Evolutionary conservation across 1,284 basidiomycete genomes (phyloP), one percentile per base, ranked within the genome.

Genomic region (Trichosporon coremiiforme): DNA sequence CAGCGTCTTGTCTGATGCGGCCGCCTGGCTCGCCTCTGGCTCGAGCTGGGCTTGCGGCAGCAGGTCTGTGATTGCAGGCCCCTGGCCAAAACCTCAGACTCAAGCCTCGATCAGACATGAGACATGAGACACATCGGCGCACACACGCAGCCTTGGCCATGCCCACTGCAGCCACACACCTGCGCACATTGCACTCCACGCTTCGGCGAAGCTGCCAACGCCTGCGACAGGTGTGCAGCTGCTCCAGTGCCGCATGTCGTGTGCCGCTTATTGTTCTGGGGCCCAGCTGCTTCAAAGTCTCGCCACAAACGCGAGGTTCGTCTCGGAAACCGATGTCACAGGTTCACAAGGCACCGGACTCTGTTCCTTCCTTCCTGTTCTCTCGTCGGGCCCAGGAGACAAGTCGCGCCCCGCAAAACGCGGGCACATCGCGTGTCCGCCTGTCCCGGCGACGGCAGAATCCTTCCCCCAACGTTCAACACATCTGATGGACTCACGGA

Each of bases 401-500:
- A 47, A 7, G 45, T 13, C 6, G 20, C 50, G 20, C 6, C 50
- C 20, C 17, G 17, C 29, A 17, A 9, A 57, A 57, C 20, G 53
- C 64, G 64, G n/a, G 50, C 50, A 10, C 50, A 53, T 65, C 45
- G 29, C 41, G 41, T 33, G 64, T 33, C 29, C n/a, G 13, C 64
- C 25, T 36, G 45, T 31, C 45, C 50, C 9, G 22, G 33, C 10
- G 31, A 62, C 31, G 66, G 50, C 35, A 33, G 29, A 29, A 60
- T 4, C 17, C 17, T 10, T n/a, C n/a, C 38, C 55, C 36, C n/a
- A 38, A 50, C 25, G 36, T 53, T 22, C 41, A 38, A 36, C 41
- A 22, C 53, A 5, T 22, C 22, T 31, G 22, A 35, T 13, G 12
- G 15, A 73, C 72, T 73, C 64, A 73, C 72, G 72, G 72, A 41